Evolutionary conservation across 225 moss, liverwort and hornwort genomes (phyloP), one percentile per base, ranked within the genome.

Genomic region (Pseudoscleropodium purum): DNA sequence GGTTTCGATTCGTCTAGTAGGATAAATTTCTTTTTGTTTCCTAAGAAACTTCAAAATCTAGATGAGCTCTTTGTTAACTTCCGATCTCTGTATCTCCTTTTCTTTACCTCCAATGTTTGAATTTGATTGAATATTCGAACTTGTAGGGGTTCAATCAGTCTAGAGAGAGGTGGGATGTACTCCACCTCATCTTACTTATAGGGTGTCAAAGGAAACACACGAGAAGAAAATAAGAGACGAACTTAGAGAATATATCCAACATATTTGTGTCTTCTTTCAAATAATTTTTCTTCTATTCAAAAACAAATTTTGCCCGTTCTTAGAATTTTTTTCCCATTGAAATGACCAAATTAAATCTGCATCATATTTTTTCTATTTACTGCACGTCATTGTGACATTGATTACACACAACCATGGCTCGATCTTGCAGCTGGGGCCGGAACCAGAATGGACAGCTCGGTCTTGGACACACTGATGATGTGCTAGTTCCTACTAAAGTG

Each of bases 381-480:
- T 81, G 81, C 26, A 75, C 37, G 47, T 84, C 83, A 73, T 80
- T 79, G 79, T 75, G 80, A 10, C 41, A 69, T 49, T 79, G 64
- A 81, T 75, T 21, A 26, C 52, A 59, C 45, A 74, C 65, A 41
- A 87, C 47, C 25, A 36, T 76, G 79, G 17, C 69, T 88, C 45
- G 73, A 9, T 84, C 66, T 84, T 91, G 83, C 84, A 95, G 95
- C 91, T 95, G 95, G 94, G 95, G 95, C 37, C 92, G 95, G 77
- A 95, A 93, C 54, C 94, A 95, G 64, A 95, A 95, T 86, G 95
- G 95, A 30, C 94, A 94, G 88, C 94, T 95, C 34, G 94, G 94
- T 73, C 95, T 94, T 63, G 95, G 94, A 70, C 89, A 94, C 85
- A 91, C 85, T 7, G 94, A 94, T 19, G 95, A 95, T 89, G 90